Base-by-base conservation (phyloP, 1,139 yeast genomes). In the Diutina neorugosa region DNA sequence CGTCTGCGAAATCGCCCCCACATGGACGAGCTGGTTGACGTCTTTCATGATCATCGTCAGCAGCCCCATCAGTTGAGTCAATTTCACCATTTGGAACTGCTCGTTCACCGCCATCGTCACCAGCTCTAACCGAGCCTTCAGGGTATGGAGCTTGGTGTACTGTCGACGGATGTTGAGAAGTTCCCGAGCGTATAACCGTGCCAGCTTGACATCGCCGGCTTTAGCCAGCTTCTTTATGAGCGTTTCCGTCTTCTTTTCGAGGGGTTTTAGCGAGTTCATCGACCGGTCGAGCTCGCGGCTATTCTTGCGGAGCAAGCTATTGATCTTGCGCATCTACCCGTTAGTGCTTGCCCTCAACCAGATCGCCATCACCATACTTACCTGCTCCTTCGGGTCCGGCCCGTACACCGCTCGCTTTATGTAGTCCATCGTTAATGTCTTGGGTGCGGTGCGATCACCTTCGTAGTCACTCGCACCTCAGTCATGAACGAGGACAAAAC, bases 381-480 rank as follows among this genome's bases (percentile, higher is more conserved):
- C 81, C 62, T 89, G 97, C 63, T 93, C 98, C 62, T 84, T 84
- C 51, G 97, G 96, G 65, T 90, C 96, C 0, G 96, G 96, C 1
- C 98, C 98, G 84, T 94, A 91, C 53, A 91, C 82, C 9, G 91
- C 87, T 64, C 83, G 82, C 69, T 88, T 90, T 50, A 91, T 69
- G 62, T 72, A 81, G 60, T 86, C 88, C 93, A 86, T 85, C 53
- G 50, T 55, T 52, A 51, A 19, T 44, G 48, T 19, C 37, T 14
- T n/a, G 12, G 2, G 37, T 31, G 37, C 37, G n/a, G 37, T 11
- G 37, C n/a, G 37, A 31, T 31, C 37, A 31, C n/a, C 37, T n/a
- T 11, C 37, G 12, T 31, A 14, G 37, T 4, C 12, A 31, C 37
- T 11, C 37, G 37, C 37, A 40, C 43, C 43, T 8, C 18, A n/a